Conservation (phyloP, 2,329 filamentous ascomycete species). For the Pezicula neosporulosa region DNA sequence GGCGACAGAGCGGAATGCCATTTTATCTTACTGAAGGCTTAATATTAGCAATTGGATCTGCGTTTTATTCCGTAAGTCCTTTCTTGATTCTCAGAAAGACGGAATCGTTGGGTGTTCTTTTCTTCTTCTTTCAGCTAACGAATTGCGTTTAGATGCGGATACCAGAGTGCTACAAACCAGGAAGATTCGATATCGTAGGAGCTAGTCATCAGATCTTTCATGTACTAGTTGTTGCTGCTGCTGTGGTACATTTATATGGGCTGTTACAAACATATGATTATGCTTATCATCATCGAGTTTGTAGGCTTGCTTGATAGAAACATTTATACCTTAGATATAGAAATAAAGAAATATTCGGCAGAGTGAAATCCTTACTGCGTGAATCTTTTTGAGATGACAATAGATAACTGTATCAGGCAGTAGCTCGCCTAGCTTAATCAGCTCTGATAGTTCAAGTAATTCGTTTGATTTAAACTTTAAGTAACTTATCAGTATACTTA, state of each 20-base stretch:
- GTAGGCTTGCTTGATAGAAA: too few species aligned
- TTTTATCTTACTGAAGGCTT: conserved; percentile 16
- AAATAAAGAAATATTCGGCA: too few species aligned
- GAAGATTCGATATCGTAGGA: conserved; percentile 19
- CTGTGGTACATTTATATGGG: conserved; percentile 11
- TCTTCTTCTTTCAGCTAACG: neutral
- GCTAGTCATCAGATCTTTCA: conserved; percentile 22
- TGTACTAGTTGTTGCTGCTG: conserved; percentile 13
- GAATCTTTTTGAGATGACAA: too few species aligned
- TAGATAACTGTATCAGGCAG: too few species aligned
- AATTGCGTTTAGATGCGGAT: conserved; percentile 8
- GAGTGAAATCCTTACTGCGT: too few species aligned
- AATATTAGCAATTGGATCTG: conserved; percentile 8
- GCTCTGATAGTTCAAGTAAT: too few species aligned
- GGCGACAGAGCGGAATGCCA: conserved; percentile 13
- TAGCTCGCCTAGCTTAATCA: too few species aligned
- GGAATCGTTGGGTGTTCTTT: too few species aligned
- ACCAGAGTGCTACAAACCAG: conserved; percentile 14
- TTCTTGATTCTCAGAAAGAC: too few species aligned
- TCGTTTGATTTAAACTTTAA: too few species aligned
- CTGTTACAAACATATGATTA: conserved; percentile 12
- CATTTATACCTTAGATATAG: too few species aligned
- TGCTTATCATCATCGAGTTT: neutral
- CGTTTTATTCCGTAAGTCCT: conserved; percentile 9
- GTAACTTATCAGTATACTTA: too few species aligned